Evolutionary conservation across 116 monocot genomes (phyloP), one percentile per base, ranked within the genome.

Genomic region (Posidonia oceanica): DNA sequence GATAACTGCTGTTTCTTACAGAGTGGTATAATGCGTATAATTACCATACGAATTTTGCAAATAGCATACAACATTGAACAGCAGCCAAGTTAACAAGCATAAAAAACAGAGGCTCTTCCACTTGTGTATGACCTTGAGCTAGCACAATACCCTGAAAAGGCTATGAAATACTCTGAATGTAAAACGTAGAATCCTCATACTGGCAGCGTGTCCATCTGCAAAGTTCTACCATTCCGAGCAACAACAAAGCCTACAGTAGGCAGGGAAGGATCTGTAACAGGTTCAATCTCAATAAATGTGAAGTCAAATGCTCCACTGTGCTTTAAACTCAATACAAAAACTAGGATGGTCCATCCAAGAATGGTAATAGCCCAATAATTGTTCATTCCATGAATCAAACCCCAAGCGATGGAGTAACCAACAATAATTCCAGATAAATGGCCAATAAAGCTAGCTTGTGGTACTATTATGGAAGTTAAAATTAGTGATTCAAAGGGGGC

Each of bases 361-460:
- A 92, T 84, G 15, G 77, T 79, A 60, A 92, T 64, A 5, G 93
- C 82, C 92, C 93, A 98, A 57, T 98, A 98, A 64, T 90, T 98
- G 61, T 83, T 89, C 97, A 98, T 92, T 18, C 93, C 97, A 66
- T 85, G 89, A 67, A 92, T 87, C 72, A 98, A 78, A 58, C 87
- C 97, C 97, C 97, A 97, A 4, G 85, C 97, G 67, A 97, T 85
- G 2, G 82, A 79, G 74, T 97, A 97, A 0, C 97, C 97, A 63
- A 97, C 89, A 69, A 97, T 66, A 67, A 97, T 97, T 71, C 97
- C 97, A 0, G 89, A 91, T 14, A 97, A 80, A 70, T 97, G 97
- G 1, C 97, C 97, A 15, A 97, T 71, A 77, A 97, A 97, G 69
- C 97, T 97, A 7, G 97, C 97, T 67, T 97, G 92, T 0, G 97